Conservation (phyloP, 2,329 filamentous ascomycete species). For the Cladophialophora yegresii region DNA sequence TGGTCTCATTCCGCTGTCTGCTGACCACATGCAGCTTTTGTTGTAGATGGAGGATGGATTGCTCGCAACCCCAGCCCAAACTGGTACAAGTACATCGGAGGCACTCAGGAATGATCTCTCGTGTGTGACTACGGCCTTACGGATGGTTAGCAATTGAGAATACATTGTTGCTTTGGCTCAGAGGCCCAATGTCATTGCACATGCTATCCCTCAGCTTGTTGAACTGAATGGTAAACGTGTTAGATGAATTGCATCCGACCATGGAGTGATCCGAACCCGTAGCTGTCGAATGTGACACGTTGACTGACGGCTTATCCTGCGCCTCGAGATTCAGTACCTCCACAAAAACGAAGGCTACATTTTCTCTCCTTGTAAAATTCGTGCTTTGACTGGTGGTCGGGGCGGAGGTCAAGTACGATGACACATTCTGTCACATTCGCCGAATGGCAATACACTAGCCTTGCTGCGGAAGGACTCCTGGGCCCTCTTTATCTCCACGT, state of each 20-base stretch:
- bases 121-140: background rate
- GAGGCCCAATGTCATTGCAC: conserved; percentile 1
- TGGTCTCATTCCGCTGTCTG: background rate
- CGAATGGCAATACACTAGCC: conserved; percentile 6
- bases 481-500: conserved; percentile 6
- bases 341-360: background rate
- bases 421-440: conserved; percentile 12
- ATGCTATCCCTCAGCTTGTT: conserved; percentile 7
- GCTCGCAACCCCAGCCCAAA: conserved; percentile 26
- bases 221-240: conserved; percentile 3
- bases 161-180: background rate
- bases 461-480: too few relatives aligned
- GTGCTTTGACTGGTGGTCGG: conserved; percentile 2
- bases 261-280: background rate
- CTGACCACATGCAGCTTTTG: conserved; percentile 19
- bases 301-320: conserved; percentile 5
- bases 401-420: background rate
- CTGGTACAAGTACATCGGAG: conserved; percentile 23
- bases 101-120: background rate
- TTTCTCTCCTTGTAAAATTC: background rate
- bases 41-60: conserved; percentile 27
- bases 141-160: background rate
- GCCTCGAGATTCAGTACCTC: background rate
- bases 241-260: conserved; percentile 2
- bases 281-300: background rate